Percentiles rank a stretch among this genome's conserved stretches.
Evolutionary conservation across 2,329 filamentous ascomycete genomes (phyloP).

Genomic region (Colletotrichum echinochloae): DNA sequence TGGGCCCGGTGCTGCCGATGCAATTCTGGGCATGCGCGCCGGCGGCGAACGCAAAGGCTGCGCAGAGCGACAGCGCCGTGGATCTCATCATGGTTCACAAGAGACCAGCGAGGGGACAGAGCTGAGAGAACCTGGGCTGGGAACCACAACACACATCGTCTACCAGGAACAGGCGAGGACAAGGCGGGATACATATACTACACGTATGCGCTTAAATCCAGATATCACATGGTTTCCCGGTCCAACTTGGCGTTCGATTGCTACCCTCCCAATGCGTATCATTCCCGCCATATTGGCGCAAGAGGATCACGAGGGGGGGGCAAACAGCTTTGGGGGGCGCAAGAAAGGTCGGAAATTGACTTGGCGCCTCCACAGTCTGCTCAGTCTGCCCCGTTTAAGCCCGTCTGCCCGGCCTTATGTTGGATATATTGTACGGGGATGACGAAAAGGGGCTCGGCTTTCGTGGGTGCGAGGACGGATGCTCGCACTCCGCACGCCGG

Average conservation of each 20-base stretch:
- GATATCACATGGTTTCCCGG: background rate
- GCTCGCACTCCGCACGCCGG: constrained; percentile 27
- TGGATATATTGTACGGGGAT: background rate
- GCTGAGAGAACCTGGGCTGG: background rate
- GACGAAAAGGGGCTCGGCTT: constrained; percentile 23
- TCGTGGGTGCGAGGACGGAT: constrained; percentile 21
- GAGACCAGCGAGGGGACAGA: constrained; percentile 15
- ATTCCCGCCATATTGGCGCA: constrained; percentile 23
- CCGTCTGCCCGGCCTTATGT: background rate
- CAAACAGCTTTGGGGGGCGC: constrained; percentile 16
- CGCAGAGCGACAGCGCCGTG: constrained; percentile 25
- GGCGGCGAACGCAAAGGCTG: constrained; percentile 32
- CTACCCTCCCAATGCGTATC: background rate
- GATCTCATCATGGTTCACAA: constrained; percentile 28
- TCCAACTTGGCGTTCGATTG: background rate
- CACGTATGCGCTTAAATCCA: background rate
- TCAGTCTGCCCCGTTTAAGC: constrained; percentile 3
- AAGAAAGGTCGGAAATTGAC: constrained; percentile 23
- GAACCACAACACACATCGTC: background rate
- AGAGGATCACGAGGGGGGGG: background rate
- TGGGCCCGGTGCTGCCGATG: constrained; percentile 33
- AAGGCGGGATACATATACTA: constrained; percentile 28
- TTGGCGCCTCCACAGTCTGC: constrained; percentile 24
- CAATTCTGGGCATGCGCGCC: constrained; percentile 32
- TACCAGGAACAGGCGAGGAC: background rate